Base-by-base conservation (phyloP, 495 filamentous ascomycete genomes). In the Extremus antarcticus region DNA sequence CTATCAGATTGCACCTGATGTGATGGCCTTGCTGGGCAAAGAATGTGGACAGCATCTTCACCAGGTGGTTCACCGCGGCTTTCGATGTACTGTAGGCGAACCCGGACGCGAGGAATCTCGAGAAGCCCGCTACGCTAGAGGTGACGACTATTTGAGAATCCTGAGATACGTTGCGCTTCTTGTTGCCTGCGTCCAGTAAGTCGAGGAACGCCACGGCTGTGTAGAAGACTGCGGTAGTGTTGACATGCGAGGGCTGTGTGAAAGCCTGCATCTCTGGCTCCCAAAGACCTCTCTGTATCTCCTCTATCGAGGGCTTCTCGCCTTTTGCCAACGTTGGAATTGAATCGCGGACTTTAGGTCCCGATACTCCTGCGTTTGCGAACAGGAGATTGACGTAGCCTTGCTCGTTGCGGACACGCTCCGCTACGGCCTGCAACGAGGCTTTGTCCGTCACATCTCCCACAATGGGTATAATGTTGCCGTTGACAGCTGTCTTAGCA, bases 361-460 rank as follows among this genome's bases (percentile, higher is more conserved):
- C 67, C 13, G 11, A 17, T 11, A 58, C 52, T 25, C 65, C 60
- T 2, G 63, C 48, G 47, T 66, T 67, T 23, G 60, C 55, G 45
- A 64, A 53, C 24, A 67, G 54, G 20, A 67, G 25, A 39, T 67
- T 66, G n/a, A 67, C 24, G 50, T 71, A 72, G 43, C 74, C 74
- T 1, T 65, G 58, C 22, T 77, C 71, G 4, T 54, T 25, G 32
- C 61, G 60, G 52, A 76, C 58, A 2, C 57, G 65, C 8, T 64
- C 64, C 1, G 62, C 73, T 2, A 65, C 60, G 0, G 60, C 47
- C 20, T 65, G 53, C 25, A 76, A 65, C 20, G 62, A 64, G 1
- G 53, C 51, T 53, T 74, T 72, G 38, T 71, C 70, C 10, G 70
- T 67, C 2, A 74, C 71, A 55, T 77, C 74, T 40, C 67, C 69